A percentile compares a stretch with the other conserved stretches of the same genome.
Evolutionary conservation across 306 rosid species (phyloP).

Genomic region (Casuarina cunninghamiana): DNA sequence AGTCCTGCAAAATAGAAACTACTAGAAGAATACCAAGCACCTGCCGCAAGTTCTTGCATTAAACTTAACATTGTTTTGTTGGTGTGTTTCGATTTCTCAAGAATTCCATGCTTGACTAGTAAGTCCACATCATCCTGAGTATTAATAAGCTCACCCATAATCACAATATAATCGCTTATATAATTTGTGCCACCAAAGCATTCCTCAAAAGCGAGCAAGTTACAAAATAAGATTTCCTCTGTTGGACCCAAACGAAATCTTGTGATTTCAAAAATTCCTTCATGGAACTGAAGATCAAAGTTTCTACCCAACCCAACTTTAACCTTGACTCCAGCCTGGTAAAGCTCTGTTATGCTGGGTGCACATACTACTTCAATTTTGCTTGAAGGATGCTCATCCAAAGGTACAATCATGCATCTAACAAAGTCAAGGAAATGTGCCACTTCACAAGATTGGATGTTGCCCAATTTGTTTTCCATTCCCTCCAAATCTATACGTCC

Average conservation of each 20-base stretch:
- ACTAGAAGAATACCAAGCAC: too few species aligned
- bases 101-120: not conserved
- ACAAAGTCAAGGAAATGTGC: slow-evolving; percentile 43
- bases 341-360: slow-evolving; percentile 23
- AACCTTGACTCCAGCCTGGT: slow-evolving; percentile 37
- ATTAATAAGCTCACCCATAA: slow-evolving; percentile 29
- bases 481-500: not conserved
- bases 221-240: not conserved
- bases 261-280: slow-evolving; percentile 35
- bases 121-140: not conserved
- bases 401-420: not conserved
- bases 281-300: slow-evolving; percentile 5
- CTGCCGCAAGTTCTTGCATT: not conserved
- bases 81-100: not conserved
- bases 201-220: slow-evolving; percentile 36
- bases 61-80: slow-evolving; percentile 6
- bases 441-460: not conserved
- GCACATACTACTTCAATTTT: slow-evolving; percentile 8
- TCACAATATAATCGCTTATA: slow-evolving; percentile 17
- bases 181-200: not conserved
- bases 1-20: not conserved
- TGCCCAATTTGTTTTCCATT: not conserved
- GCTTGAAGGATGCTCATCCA: too few species aligned
- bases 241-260: not conserved
- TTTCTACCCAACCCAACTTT: not conserved